Evolutionary conservation across 768 basidiomycete species (phyloP), one percentile per base, ranked within the genome.

Genomic region (Auriscalpium orientale): DNA sequence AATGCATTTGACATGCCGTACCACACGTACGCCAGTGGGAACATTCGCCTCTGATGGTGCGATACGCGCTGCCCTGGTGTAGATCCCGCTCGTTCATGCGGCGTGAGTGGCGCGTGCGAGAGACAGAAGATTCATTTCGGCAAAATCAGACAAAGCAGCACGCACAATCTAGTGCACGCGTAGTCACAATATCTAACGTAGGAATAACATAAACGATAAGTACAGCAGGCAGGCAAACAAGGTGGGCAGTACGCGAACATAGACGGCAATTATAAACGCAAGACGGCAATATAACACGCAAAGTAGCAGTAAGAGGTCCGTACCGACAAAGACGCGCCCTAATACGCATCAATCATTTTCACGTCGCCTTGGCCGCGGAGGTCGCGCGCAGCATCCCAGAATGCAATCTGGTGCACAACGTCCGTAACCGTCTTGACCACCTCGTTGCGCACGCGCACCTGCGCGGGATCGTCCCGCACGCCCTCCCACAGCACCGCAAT

Each of bases 401-500:
- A 59, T 7, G 70, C 57, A 22, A 81, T 59, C 60, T 83, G 81
- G 12, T 67, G 53, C 6, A 76, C 67, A 43, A 83, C 68, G 20
- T 67, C 64, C 7, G 65, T 57, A 22, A 77, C 71, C 6, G 70
- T 62, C 18, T 71, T 66, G 50, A 80, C 66, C 15, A 77, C 68
- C 21, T 71, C 67, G n/a, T 65, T 58, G 36, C 80, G 73, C 5
- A 70, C 69, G 51, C 57, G 67, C 45, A 71, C 65, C 64, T 82
- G 80, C 34, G 65, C 65, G 10, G 78, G 77, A 65, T 76, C 75
- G 58, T 82, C 79, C 35, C 70, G 71, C 3, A 71, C 64, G 20
- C 73, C 78, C 65, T 83, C 82, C 82, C 83, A 84, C 8, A 85
- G 74, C 8, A 83, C 77, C 9, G 81, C 73, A 55, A 85, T 59